A percentile compares a stretch with the other conserved stretches of the same genome.
Evolutionary conservation across 768 basidiomycete species (phyloP).

Genomic region (Hericium erinaceus): DNA sequence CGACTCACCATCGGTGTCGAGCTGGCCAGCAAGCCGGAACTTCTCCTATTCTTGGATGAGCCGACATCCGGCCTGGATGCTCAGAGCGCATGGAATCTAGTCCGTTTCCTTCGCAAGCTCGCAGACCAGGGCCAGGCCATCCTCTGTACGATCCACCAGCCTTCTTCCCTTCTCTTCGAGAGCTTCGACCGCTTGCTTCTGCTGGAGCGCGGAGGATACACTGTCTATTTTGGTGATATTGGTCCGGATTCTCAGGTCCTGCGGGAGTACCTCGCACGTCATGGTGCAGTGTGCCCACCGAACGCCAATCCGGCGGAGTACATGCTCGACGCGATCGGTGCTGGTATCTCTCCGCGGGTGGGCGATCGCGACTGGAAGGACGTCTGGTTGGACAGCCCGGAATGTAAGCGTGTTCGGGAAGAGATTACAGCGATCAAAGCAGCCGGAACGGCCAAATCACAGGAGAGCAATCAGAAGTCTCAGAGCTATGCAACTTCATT

Average conservation of each 20-base stretch:
- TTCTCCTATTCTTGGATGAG: conserved; percentile 58
- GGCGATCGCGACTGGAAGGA: conserved; percentile 82
- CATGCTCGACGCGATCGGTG: conserved; percentile 83
- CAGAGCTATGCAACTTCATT: conserved; percentile 55
- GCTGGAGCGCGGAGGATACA: conserved; percentile 73
- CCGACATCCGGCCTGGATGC: conserved; percentile 50
- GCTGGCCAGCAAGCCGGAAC: conserved; percentile 77
- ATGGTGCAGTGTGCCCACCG: conserved; percentile 66
- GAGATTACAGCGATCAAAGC: conserved; percentile 35
- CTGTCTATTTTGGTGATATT: conserved; percentile 91
- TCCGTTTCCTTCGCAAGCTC: conserved; percentile 75
- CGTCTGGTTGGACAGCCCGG: conserved; percentile 70
- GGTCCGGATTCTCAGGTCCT: conserved; percentile 62
- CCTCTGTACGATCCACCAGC: conserved; percentile 86
- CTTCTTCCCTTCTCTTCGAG: conserved; percentile 79
- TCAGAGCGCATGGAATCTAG: conserved; percentile 71
- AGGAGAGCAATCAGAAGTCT: background rate
- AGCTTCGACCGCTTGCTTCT: conserved; percentile 70
- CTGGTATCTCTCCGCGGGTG: conserved; percentile 62
- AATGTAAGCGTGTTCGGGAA: conserved; percentile 27
- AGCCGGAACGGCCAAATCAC: background rate
- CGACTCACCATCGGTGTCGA: conserved; percentile 89
- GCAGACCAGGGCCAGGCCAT: conserved; percentile 84
- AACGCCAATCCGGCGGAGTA: conserved; percentile 72
- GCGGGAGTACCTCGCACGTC: conserved; percentile 63